phyloP scores from a whole-genome alignment of 352 stramenopile genomes.

The Phytophthora agathidicida region DNA sequence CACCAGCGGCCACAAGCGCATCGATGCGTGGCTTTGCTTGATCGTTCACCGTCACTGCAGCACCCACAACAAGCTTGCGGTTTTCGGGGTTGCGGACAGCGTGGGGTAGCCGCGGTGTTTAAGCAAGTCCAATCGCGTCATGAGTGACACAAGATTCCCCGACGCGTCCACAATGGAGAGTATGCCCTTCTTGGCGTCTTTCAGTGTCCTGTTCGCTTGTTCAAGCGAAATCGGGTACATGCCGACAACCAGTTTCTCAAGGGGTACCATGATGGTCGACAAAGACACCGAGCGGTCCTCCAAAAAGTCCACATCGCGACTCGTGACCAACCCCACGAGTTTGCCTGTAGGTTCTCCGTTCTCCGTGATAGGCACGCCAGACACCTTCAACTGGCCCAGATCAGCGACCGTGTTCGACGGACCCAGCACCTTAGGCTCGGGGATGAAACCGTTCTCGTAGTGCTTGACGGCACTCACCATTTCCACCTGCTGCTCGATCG shows the following conservation, averaged over 20 bases:
- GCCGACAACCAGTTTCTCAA: constrained; percentile 86
- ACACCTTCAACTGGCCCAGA: constrained; percentile 94
- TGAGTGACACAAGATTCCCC: constrained; percentile 96
- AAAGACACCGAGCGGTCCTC: constrained; percentile 86
- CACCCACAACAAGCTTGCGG: constrained; percentile 94
- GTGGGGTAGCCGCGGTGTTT: constrained; percentile 96
- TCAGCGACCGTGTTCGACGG: constrained; percentile 93
- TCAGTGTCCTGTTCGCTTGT: constrained; percentile 97
- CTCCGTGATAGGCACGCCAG: constrained; percentile 97
- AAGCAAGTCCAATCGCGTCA: constrained; percentile 96
- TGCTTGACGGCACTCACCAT: constrained; percentile 94
- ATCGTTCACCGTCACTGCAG: constrained; percentile 95
- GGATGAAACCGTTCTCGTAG: constrained; percentile 99
- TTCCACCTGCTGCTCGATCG: constrained; percentile 92
- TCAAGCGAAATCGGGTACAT: constrained; percentile 93
- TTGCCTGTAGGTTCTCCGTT: constrained; percentile 95
- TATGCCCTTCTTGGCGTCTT: constrained; percentile 98
- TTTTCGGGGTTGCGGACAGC: constrained; percentile 95
- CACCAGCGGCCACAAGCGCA: constrained; percentile 91
- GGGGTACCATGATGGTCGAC: constrained; percentile 79
- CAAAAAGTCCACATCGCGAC: constrained; percentile 97
- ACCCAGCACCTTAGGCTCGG: constrained; percentile 95
- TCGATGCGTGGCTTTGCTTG: constrained; percentile 91
- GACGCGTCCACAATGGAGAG: constrained; percentile 97
- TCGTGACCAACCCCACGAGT: constrained; percentile 98